Percentiles rank a stretch among this genome's conserved stretches.
Evolutionary conservation across 1,139 yeast species (phyloP).

Genomic region (Geotrichum histeridarum): DNA sequence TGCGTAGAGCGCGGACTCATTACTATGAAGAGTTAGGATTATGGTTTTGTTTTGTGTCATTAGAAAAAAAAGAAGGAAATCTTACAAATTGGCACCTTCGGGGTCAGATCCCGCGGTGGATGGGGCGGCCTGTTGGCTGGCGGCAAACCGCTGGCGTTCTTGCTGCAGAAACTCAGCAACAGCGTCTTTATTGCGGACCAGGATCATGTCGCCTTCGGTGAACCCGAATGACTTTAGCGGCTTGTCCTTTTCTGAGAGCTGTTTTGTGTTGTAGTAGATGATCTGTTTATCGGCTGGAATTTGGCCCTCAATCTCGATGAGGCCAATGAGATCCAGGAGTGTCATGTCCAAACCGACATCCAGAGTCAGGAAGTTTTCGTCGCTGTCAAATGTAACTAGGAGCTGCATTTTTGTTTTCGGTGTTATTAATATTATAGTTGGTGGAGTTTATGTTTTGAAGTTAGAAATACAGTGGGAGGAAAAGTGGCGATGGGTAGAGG

Average conservation of each 20-base stretch:
- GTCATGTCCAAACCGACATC: conserved; percentile 63
- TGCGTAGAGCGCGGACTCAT: conserved; percentile 21
- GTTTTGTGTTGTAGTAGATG: conserved; percentile 45
- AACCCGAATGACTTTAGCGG: conserved; percentile 48
- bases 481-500: neutral
- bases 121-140: conserved; percentile 18
- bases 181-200: conserved; percentile 30
- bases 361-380: conserved; percentile 39
- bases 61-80: neutral
- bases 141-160: conserved; percentile 19
- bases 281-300: conserved; percentile 47
- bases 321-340: conserved; percentile 66
- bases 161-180: conserved; percentile 10
- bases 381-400: conserved; percentile 24
- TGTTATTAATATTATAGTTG: conserved; percentile 13
- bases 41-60: too few relatives aligned
- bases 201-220: conserved; percentile 54
- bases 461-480: conserved; percentile 15
- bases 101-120: conserved; percentile 3
- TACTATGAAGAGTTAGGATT: neutral
- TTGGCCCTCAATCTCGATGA: conserved; percentile 68
- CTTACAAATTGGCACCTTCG: conserved; percentile 9
- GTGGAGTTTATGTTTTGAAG: conserved; percentile 10
- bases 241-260: conserved; percentile 34
- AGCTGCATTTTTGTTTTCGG: conserved; percentile 28